Base-by-base conservation (phyloP, 371 early-diverging fungal genomes). In the Mortierella sp. region DNA sequence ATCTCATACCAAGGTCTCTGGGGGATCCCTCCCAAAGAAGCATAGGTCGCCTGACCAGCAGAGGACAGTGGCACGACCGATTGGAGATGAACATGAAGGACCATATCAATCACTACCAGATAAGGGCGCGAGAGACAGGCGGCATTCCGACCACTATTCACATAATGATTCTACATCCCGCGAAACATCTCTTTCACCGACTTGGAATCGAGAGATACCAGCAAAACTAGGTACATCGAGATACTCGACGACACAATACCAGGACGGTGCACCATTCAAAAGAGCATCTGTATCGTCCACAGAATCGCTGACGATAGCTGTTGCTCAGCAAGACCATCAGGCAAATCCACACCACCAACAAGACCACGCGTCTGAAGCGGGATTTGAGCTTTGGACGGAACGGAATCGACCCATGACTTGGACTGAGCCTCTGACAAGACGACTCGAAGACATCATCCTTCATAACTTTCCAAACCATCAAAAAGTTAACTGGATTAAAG, bases 371-470 rank as follows among this genome's bases (percentile, higher is more conserved):
- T 18, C 35, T 5, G 62, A 69, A 14, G 28, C 37, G 1, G 37
- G 37, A 8, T 49, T n/a, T 8, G 69, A 69, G 30, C 40, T 63
- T 3, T 63, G 59, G 45, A 52, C 51, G 37, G 77, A 70, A 30
- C 45, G 65, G 22, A 66, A 51, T 58, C 62, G 71, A 51, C 78
- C 73, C 22, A 78, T 78, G 78, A 78, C 73, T 10, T 78, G 73
- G 78, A 78, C 78, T 16, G 78, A 78, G 37, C 73, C 78, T 1
- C 24, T 78, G 59, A 69, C 73, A 22, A 57, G 73, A 3, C 73
- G 58, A 22, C 59, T 78, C 20, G 73, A 78, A 58, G 64, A 73
- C 9, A 62, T 73, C 35, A 67, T 78, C 6, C 55, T 45, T 14
- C 47, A 69, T 20, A 66, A 78, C 22, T 70, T 72, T 51, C 70